A percentile compares a stretch with the other conserved stretches of the same genome.
Conservation (phyloP, 73 alveolate species). For the Durusdinium trenchii region DNA sequence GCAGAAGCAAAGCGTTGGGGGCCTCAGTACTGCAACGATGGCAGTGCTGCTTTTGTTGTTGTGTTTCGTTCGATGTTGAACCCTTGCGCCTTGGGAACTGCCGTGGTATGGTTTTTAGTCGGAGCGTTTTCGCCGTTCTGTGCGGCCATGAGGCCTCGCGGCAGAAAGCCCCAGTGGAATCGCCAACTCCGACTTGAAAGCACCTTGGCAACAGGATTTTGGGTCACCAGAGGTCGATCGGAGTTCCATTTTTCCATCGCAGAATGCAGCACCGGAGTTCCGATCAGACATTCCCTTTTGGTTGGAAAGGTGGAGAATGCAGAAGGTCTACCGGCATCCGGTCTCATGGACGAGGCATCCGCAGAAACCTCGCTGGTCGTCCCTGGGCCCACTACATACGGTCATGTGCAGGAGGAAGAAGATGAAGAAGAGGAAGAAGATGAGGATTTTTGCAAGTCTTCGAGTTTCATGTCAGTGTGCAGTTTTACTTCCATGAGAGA, state of each 20-base stretch:
- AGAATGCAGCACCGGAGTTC: not conserved
- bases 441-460: not conserved
- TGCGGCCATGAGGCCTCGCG: slow-evolving; percentile 68
- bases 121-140: too few relatives aligned
- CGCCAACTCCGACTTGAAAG: slow-evolving; percentile 65
- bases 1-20: slow-evolving; percentile 63
- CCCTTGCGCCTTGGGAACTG: too few relatives aligned
- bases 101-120: too few relatives aligned
- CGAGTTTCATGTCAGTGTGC: not conserved
- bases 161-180: slow-evolving; percentile 87
- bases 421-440: slow-evolving; percentile 86
- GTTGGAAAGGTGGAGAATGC: not conserved
- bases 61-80: too few relatives aligned
- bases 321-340: not conserved
- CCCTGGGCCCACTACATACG: too few relatives aligned
- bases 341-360: slow-evolving; percentile 9
- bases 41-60: too few relatives aligned
- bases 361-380: not conserved
- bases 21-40: not conserved
- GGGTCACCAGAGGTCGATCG: too few relatives aligned
- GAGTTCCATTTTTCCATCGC: not conserved
- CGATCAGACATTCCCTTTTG: not conserved
- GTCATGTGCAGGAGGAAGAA: slow-evolving; percentile 63
- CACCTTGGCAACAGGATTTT: not conserved
- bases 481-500: not conserved